Base-by-base conservation (phyloP, 129 eudicot species). In the Rutidosis leptorrhynchoides region DNA sequence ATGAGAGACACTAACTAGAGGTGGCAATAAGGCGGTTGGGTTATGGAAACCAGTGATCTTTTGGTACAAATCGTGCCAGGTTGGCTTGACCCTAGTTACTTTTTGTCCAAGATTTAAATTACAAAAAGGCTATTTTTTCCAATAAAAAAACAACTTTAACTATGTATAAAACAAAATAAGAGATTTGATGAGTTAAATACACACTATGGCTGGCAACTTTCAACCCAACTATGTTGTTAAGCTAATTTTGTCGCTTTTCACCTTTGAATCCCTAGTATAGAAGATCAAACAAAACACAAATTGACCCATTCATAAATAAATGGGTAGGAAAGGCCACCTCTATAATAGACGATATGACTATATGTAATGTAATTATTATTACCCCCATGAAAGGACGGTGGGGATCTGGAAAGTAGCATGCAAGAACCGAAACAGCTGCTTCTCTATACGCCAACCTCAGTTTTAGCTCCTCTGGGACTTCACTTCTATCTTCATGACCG, bases 401-500 rank as follows among this genome's bases (percentile, higher is more conserved):
- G 57, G 87, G 84, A 80, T 88, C 95, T 51, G 98, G 98, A 70
- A 88, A 83, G 80, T 78, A 78, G 78, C 96, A 92, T 35, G 96
- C 84, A 69, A 92, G 96, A 78, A 92, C 77, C 54, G 98, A 91
- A 64, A 92, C 87, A 4, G 98, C 96, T 58, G 98, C 98, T 84
- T 92, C 98, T 69, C 98, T 72, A 71, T 92, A 92, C 29, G 98
- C 98, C 78, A 88, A 51, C 77, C 98, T 92, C 49, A 92, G 67
- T 80, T 80, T 88, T 60, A 92, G 75, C 70, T 92, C 98, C 68
- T 92, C 98, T 14, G 98, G 96, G 67, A 88, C 85, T 68, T 82
- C 96, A 28, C 73, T 78, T 51, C 48, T 73, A 81, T 92, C 98
- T 80, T 92, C 98, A 82, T 88, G 95, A 55, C 98, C 98, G 6